These are phyloP conservation scores for Solanum piurae DNA, from an alignment of 257 asterid genomes.

Conservation along the genomic window DNA sequence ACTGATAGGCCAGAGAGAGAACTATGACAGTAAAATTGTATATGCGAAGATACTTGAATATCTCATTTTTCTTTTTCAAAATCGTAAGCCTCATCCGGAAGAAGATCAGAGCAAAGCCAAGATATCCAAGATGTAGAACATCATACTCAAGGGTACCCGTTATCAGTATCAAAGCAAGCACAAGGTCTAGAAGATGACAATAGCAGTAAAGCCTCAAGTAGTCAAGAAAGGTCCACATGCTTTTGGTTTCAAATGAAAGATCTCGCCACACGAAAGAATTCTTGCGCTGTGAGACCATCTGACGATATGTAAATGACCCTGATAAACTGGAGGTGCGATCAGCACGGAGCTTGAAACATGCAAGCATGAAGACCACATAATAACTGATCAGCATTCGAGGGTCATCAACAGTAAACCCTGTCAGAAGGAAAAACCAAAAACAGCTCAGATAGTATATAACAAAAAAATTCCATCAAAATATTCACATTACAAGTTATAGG, in stretches of 20 bases:
- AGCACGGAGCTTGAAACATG: conserved; percentile 89
- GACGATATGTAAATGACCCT: conserved; percentile 64
- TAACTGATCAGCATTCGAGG: conserved; percentile 90
- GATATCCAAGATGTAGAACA: conserved; percentile 95
- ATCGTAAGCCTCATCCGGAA: conserved; percentile 90
- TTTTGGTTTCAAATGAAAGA: conserved; percentile 88
- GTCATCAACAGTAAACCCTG: conserved; percentile 89
- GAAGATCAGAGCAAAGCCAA: conserved; percentile 86
- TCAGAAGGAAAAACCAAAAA: conserved; percentile 11
- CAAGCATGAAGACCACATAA: conserved; percentile 75
- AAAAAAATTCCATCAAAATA: neutral
- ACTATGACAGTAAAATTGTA: conserved; percentile 90
- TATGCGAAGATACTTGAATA: conserved; percentile 73
- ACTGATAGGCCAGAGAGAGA: conserved; percentile 93
- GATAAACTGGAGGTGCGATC: conserved; percentile 67
- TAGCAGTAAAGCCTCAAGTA: conserved; percentile 96
- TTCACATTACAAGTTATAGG: neutral
- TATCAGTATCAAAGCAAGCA: conserved; percentile 74
- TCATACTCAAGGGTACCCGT: conserved; percentile 96
- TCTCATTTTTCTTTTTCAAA: conserved; percentile 82
- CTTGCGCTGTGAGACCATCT: conserved; percentile 80
- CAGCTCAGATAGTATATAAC: neutral
- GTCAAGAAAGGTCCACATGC: conserved; percentile 98
- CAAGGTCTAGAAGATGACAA: conserved; percentile 96
- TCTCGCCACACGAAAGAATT: conserved; percentile 91